phyloP scores from a whole-genome alignment of 352 stramenopile genomes.

The Thalassiosira pacifica region DNA sequence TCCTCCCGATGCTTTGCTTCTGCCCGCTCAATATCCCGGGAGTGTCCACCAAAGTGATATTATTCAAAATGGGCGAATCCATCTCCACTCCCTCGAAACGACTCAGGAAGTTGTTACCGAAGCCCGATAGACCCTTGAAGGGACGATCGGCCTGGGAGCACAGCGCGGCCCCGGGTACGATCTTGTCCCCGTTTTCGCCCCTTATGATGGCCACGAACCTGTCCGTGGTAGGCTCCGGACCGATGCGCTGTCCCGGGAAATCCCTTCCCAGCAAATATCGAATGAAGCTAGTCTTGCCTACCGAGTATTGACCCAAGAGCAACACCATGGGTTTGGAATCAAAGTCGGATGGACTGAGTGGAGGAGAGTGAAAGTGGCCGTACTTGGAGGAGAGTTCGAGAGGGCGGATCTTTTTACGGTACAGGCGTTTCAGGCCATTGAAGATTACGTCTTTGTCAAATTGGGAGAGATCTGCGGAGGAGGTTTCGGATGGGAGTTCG shows the following conservation, averaged over 20 bases:
- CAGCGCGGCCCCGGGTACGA: constrained; percentile 91
- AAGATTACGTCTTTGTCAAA: constrained; percentile 87
- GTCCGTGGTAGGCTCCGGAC: constrained; percentile 98
- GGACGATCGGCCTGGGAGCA: constrained; percentile 87
- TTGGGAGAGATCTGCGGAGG: constrained; percentile 73
- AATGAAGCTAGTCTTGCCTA: constrained; percentile 99
- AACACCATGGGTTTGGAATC: constrained; percentile 85
- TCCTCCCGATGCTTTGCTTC: constrained; percentile 96
- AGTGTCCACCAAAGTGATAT: constrained; percentile 98
- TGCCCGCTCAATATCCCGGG: constrained; percentile 97
- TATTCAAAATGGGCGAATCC: constrained; percentile 90
- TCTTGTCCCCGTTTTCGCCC: constrained; percentile 91
- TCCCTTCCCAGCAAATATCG: constrained; percentile 95
- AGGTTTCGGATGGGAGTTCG: constrained; percentile 11
- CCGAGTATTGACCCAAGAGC: constrained; percentile 91
- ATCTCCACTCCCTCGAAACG: constrained; percentile 94
- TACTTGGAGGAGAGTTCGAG: constrained; percentile 81
- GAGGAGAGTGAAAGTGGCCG: constrained; percentile 85
- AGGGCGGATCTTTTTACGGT: constrained; percentile 85
- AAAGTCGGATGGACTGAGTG: constrained; percentile 80
- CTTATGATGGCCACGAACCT: constrained; percentile 95
- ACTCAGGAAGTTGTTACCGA: constrained; percentile 95
- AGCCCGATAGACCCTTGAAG: constrained; percentile 92
- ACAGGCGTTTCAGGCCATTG: constrained; percentile 77
- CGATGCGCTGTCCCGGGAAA: constrained; percentile 96